Evolutionary conservation across 148 eudicot genomes (phyloP).

Genomic region (Amaranthus hypochondriacus): DNA sequence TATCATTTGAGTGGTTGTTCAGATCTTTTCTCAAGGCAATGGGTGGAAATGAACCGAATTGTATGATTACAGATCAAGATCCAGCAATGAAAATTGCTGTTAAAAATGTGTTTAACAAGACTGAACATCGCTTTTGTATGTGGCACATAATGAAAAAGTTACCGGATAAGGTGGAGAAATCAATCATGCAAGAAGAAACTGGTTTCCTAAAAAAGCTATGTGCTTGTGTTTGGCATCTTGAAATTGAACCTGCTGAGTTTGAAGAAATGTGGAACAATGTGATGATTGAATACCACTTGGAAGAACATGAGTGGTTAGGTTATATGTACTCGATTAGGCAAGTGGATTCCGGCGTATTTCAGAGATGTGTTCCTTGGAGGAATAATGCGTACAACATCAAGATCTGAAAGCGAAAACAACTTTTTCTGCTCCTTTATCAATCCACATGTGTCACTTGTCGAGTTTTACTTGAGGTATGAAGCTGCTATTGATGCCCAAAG

Average conservation of each 20-base stretch:
- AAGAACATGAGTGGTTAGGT: neutral
- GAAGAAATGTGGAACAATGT: neutral
- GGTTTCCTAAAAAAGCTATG: neutral
- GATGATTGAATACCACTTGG: neutral
- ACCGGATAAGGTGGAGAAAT: neutral
- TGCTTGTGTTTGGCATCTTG: neutral
- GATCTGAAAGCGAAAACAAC: neutral
- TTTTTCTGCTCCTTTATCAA: neutral
- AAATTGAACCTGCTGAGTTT: neutral
- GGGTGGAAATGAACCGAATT: neutral
- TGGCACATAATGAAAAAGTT: constrained; percentile 5
- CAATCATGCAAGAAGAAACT: neutral
- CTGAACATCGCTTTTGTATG: neutral
- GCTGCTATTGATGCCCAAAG: neutral
- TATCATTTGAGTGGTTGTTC: constrained; percentile 1
- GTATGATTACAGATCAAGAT: constrained; percentile 10
- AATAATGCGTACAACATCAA: neutral
- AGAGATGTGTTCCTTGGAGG: neutral
- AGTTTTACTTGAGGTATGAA: neutral
- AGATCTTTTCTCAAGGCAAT: neutral
- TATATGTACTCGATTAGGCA: neutral
- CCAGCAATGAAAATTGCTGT: neutral
- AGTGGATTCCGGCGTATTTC: constrained; percentile 4
- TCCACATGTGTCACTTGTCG: neutral
- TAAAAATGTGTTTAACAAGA: neutral